A percentile compares a stretch with the other conserved stretches of the same genome.
phyloP scores from a whole-genome alignment of 805 yeast genomes.

The Saturnispora saitoi region DNA sequence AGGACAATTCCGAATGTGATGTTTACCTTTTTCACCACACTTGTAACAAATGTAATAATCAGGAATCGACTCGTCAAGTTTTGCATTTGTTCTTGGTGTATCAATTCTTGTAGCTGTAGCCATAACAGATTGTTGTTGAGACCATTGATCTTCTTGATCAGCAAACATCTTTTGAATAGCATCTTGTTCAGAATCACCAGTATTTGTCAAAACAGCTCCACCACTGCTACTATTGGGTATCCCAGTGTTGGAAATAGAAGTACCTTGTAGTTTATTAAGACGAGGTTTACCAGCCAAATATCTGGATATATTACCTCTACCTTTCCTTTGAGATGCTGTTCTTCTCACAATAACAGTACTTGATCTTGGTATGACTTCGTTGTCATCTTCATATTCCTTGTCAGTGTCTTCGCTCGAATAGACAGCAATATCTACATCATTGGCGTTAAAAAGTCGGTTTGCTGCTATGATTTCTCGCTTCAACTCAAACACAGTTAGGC shows the following conservation, averaged over 20 bases:
- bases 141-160: slow-evolving; percentile 92
- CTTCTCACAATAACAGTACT: slow-evolving; percentile 74
- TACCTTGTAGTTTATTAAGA: slow-evolving; percentile 24
- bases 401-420: slow-evolving; percentile 48
- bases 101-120: slow-evolving; percentile 72
- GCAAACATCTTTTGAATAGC: slow-evolving; percentile 85
- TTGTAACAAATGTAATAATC: slow-evolving; percentile 94
- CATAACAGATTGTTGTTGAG: slow-evolving; percentile 84
- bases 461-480: slow-evolving; percentile 81
- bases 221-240: slow-evolving; percentile 12
- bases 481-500: slow-evolving; percentile 87
- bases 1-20: slow-evolving; percentile 95
- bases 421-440: slow-evolving; percentile 70
- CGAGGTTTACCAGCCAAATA: slow-evolving; percentile 68
- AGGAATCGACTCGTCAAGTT: slow-evolving; percentile 73
- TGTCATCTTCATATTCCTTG: slow-evolving; percentile 73
- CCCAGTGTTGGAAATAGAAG: slow-evolving; percentile 15
- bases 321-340: slow-evolving; percentile 51
- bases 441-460: slow-evolving; percentile 74
- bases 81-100: slow-evolving; percentile 22
- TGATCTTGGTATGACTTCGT: slow-evolving; percentile 84
- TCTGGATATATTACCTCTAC: slow-evolving; percentile 53
- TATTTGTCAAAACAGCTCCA: slow-evolving; percentile 25
- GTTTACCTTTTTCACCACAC: slow-evolving; percentile 88
- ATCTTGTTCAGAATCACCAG: slow-evolving; percentile 60